Evolutionary conservation across 2,329 filamentous ascomycete species (phyloP).

Genomic region (Fusarium globosum): DNA sequence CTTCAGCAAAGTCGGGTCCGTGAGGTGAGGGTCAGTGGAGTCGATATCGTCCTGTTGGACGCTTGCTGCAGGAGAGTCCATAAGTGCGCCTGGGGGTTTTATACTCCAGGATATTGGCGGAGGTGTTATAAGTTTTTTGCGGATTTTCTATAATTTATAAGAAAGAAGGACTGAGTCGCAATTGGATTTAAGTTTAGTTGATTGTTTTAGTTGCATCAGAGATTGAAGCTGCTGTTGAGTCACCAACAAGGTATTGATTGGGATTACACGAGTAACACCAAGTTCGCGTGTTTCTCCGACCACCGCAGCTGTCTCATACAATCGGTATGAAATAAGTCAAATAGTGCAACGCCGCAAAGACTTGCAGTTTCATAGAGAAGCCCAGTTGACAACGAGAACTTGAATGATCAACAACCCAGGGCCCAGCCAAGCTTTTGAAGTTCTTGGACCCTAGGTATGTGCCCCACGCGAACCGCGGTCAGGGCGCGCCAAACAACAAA

Average conservation of each 20-base stretch:
- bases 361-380: neutral
- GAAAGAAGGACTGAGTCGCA: neutral
- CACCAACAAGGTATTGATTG: conserved; percentile 16
- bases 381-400: conserved; percentile 1
- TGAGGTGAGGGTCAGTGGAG: conserved; percentile 58
- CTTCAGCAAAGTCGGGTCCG: conserved; percentile 83
- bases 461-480: conserved; percentile 40
- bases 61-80: conserved; percentile 38
- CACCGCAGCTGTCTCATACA: conserved; percentile 4
- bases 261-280: conserved; percentile 26
- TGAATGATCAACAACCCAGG: conserved; percentile 7
- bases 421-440: conserved; percentile 28
- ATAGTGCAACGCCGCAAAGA: neutral
- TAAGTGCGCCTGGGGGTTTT: conserved; percentile 29
- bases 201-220: conserved; percentile 19
- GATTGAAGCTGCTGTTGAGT: conserved; percentile 35
- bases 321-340: neutral
- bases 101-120: conserved; percentile 2
- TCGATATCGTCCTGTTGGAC: conserved; percentile 38
- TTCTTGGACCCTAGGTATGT: conserved; percentile 20
- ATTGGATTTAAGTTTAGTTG: neutral
- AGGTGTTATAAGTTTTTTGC: neutral
- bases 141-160: neutral
- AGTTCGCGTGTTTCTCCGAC: conserved; percentile 15
- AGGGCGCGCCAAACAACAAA: conserved; percentile 5